Evolutionary conservation across 805 yeast genomes (phyloP).

Genomic region (Wickerhamiella nectarea): DNA sequence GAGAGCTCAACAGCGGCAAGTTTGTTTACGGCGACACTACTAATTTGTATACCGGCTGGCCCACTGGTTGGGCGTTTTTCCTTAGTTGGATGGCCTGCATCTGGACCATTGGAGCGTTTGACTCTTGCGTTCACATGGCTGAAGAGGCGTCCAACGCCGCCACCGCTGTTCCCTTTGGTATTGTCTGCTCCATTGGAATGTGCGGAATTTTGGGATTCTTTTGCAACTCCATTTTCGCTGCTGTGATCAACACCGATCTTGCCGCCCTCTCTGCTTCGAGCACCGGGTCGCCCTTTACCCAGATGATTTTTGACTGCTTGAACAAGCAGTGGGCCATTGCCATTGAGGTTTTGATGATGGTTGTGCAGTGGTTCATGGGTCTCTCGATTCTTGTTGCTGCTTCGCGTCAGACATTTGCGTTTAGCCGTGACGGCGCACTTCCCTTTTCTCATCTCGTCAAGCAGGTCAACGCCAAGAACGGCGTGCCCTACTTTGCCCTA

Average conservation of each 20-base stretch:
- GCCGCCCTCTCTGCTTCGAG: constrained; percentile 31
- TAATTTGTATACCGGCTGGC: constrained; percentile 39
- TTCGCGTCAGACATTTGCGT: constrained; percentile 62
- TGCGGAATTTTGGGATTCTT: constrained; percentile 49
- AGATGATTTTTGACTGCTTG: constrained; percentile 45
- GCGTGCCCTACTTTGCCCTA: constrained; percentile 55
- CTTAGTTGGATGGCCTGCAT: constrained; percentile 50
- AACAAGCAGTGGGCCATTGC: constrained; percentile 56
- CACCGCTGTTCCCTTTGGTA: constrained; percentile 51
- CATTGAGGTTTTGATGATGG: constrained; percentile 42
- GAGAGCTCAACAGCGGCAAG: constrained; percentile 34
- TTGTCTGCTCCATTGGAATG: constrained; percentile 40
- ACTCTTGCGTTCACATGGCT: constrained; percentile 57
- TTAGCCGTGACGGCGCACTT: constrained; percentile 63
- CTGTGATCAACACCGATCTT: constrained; percentile 35
- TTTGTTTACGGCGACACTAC: constrained; percentile 43
- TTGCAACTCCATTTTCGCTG: constrained; percentile 39
- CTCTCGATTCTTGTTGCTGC: constrained; percentile 47
- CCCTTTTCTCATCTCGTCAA: constrained; percentile 47
- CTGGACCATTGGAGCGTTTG: constrained; percentile 68
- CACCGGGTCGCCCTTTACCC: constrained; percentile 54
- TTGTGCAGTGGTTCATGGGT: constrained; percentile 56
- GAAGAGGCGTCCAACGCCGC: constrained; percentile 57
- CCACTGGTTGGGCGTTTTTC: constrained; percentile 43
- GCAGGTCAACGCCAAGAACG: constrained; percentile 39